Base-by-base conservation (phyloP, 2,329 filamentous ascomycete genomes). In the Trichoderma aggressivum region DNA sequence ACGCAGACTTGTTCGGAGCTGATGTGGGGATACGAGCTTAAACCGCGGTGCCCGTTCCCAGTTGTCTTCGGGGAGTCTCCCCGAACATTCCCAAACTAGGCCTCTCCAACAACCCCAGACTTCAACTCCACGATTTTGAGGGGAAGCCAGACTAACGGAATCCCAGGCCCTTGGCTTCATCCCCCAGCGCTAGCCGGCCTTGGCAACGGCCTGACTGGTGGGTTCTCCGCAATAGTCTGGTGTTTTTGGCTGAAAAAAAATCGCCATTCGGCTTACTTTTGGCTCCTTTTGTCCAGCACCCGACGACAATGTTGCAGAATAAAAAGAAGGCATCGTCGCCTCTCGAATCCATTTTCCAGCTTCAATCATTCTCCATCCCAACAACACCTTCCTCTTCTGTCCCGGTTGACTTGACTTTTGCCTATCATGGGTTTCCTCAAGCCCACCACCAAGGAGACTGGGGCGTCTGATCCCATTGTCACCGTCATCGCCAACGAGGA, bases 1-100 rank as follows among this genome's bases (percentile, higher is more conserved):
- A 50, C 21, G 43, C 43, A 50, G 43, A 50, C 43, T 50, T 50
- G 3, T 5, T 32, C 28, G 16, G 55, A n/a, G 62, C 62, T 55
- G 28, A 36, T 55, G 62, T 65, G 62, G 62, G 62, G 47, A 55
- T 65, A 55, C 62, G 62, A 65, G 47, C 62, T 65, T 39, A 56
- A 55, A 65, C 34, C 12, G 47, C 50, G 14, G 62, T 21, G 12
- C 10, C 7, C 2, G 4, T 8, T 21, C 12, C 7, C 28, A 65
- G 32, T 55, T 36, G 16, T 21, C 2, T 18, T 24, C 62, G 62
- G 62, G 62, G 62, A 65, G 30, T 12, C 62, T 65, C 62, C 62
- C 62, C 62, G 62, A 21, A 12, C 26, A 6, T n/a, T 24, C 53
- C 53, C 26, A 21, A 55, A n/a, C 18, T n/a, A 39, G 16, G 43